Evolutionary conservation across 345 rosid species (phyloP).

Genomic region (Lepidium aucheri): DNA sequence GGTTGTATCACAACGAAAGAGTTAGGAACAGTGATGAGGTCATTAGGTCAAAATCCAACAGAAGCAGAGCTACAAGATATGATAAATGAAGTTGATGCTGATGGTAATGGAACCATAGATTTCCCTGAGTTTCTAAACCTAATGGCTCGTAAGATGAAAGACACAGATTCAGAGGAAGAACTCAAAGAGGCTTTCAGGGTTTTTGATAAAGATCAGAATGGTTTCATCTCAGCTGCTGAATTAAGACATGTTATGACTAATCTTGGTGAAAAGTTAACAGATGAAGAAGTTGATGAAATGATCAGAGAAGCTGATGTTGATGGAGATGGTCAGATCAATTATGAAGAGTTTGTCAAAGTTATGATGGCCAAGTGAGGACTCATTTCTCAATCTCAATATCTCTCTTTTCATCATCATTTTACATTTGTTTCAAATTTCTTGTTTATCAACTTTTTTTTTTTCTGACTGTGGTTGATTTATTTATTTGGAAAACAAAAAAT

Average conservation of each 20-base stretch:
- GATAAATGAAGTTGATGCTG: constrained; percentile 48
- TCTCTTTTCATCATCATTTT: background rate
- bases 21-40: constrained; percentile 35
- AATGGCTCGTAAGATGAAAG: constrained; percentile 51
- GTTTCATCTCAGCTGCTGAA: constrained; percentile 38
- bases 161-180: constrained; percentile 37
- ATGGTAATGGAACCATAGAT: constrained; percentile 48
- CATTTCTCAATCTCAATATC: background rate
- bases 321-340: constrained; percentile 35
- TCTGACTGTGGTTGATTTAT: background rate
- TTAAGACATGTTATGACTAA: constrained; percentile 49
- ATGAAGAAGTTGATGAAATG: constrained; percentile 46
- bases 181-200: constrained; percentile 33
- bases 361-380: constrained; percentile 36
- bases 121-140: constrained; percentile 50
- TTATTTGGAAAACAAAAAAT: constrained; percentile 1
- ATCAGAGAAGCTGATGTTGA: constrained; percentile 32
- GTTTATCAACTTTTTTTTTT: background rate
- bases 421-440: background rate
- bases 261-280: constrained; percentile 44
- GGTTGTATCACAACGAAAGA: constrained; percentile 36
- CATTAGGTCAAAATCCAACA: constrained; percentile 32
- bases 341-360: constrained; percentile 33
- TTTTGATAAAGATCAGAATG: constrained; percentile 32
- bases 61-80: constrained; percentile 33